Evolutionary conservation across 192 early-diverging fungal genomes (phyloP), one percentile per base, ranked within the genome.

Genomic region (Lunasporangiospora selenospora): DNA sequence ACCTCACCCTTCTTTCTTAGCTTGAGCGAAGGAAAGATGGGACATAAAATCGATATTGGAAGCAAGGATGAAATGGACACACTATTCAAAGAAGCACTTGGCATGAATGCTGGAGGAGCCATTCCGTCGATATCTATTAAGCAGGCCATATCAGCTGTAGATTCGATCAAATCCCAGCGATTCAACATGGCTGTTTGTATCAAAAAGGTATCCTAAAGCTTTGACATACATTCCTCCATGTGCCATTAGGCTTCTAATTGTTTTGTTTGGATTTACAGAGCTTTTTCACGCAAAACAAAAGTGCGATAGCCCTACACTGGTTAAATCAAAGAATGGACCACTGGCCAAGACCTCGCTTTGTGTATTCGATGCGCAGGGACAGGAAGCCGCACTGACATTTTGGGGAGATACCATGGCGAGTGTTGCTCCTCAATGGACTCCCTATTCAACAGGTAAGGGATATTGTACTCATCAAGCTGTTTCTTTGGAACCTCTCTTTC

Each of bases 291-390:
- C n/a, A n/a, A n/a, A n/a, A n/a, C n/a, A n/a, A n/a, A n/a, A n/a
- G n/a, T n/a, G n/a, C n/a, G n/a, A n/a, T n/a, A n/a, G 53, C 45
- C 52, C 59, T 1, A 29, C 16, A 6, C n/a, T 33, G 2, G 40
- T 63, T 18, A 63, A 45, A 16, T 47, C 59, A 12, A 73, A 63
- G 53, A 50, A 58, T n/a, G 69, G 69, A 1, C 61, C 46, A 6
- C 4, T 40, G 4, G 30, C 38, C n/a, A 73, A 58, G 10, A 73
- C 59, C 3, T 21, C 30, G 10, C 16, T 58, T 3, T 41, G 33
- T 0, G 55, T 73, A 12, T 73, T 73, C 41, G 69, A 73, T 43
- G 27, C 42, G 2, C 60, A 73, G 23, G 69, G 69, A 6, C 59
- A 58, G 19, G 49, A 62, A 26, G 53, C 59, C 2, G 42, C 53